Conservation (phyloP, 805 yeast species). For the Scheffersomyces coipomensis region DNA sequence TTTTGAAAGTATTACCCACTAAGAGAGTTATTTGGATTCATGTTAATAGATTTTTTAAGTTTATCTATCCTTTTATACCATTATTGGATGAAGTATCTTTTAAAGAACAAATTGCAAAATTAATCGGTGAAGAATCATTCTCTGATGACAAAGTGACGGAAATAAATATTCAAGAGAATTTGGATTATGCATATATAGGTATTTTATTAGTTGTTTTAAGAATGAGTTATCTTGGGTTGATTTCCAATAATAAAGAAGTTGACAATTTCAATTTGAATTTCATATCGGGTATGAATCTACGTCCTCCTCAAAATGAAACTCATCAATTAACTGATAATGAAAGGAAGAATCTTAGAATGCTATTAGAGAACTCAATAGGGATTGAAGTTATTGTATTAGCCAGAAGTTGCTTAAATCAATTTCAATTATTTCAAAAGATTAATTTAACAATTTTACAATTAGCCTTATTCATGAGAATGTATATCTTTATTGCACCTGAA, state of each 20-base stretch:
- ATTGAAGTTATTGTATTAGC: slow-evolving; percentile 47
- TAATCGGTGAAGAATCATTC: slow-evolving; percentile 31
- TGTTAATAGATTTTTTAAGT: slow-evolving; percentile 39
- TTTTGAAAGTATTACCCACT: slow-evolving; percentile 37
- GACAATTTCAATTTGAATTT: slow-evolving; percentile 21
- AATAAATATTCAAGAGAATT: slow-evolving; percentile 31
- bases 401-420: slow-evolving; percentile 53
- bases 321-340: slow-evolving; percentile 18
- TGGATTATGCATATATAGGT: slow-evolving; percentile 40
- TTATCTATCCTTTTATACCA: slow-evolving; percentile 48
- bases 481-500: slow-evolving; percentile 34
- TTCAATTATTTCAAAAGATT: slow-evolving; percentile 42
- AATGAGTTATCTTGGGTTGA: slow-evolving; percentile 39
- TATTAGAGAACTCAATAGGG: slow-evolving; percentile 47
- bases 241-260: slow-evolving; percentile 23
- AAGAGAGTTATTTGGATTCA: slow-evolving; percentile 37
- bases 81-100: slow-evolving; percentile 40
- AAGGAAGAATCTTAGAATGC: slow-evolving; percentile 23
- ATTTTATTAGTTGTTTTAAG: slow-evolving; percentile 40
- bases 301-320: slow-evolving; percentile 24
- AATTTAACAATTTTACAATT: slow-evolving; percentile 28
- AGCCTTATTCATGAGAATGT: slow-evolving; percentile 23
- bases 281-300: slow-evolving; percentile 16
- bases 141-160: slow-evolving; percentile 19
- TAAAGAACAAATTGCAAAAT: slow-evolving; percentile 18